Base-by-base conservation (phyloP, 2,329 filamentous ascomycete genomes). In the Colletotrichum musae region DNA sequence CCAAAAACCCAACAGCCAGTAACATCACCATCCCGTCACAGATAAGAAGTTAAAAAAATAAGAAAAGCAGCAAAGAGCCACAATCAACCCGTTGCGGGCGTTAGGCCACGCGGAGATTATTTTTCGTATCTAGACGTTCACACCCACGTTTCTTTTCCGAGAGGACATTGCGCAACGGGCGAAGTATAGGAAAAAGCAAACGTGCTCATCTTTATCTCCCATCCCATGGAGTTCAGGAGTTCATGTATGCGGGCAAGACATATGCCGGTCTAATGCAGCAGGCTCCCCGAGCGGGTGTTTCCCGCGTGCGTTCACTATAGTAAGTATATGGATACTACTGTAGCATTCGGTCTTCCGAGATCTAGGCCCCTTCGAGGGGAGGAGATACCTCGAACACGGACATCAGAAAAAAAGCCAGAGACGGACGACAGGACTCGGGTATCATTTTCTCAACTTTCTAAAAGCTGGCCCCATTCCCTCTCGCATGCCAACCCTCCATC, bases 371-470 rank as follows among this genome's bases (percentile, higher is more conserved):
- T 24, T 32, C 4, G 26, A 32, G 28, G 3, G 5, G 21, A 32
- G 28, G 28, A 1, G 28, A 36, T 6, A 36, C 5, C 32, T 36
- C 10, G 32, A 10, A 36, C 32, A 36, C 32, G 32, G 32, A 36
- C 6, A 12, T 6, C 26, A 2, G 18, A 16, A 53, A 12, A 36
- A 52, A 9, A 4, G 6, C 36, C 59, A 52, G 24, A 50, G 21
- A 24, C 21, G 56, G 71, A 73, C 70, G 77, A 74, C 73, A 76
- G 54, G 74, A 77, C 74, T 75, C 74, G 80, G 80, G 80, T 82
- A 82, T 82, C 79, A 80, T 81, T 81, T 81, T 81, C 60, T 70
- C 67, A 70, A 64, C 71, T 70, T 68, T 71, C 67, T 70, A 15
- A 15, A 15, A 72, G 71, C 70, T 73, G 64, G 65, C 70, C 28